These are phyloP conservation scores for Chlorella sp. DNA, from an alignment of 139 green algal species.

Conservation along the genomic window DNA sequence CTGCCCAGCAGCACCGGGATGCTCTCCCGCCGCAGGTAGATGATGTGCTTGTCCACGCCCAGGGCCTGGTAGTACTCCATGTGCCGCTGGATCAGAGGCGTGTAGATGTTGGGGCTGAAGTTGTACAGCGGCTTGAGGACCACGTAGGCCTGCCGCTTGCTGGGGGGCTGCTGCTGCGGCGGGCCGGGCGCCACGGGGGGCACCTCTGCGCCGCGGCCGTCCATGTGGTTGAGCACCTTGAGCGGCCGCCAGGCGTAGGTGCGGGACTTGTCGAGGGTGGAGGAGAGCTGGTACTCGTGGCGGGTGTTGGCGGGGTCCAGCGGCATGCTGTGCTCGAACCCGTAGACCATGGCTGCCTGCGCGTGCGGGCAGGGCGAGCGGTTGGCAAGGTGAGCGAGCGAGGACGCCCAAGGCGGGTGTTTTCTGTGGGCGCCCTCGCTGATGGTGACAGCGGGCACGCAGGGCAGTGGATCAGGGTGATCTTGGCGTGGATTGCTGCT, in stretches of 20 bases:
- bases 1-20: neutral
- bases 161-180: neutral
- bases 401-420: too few relatives aligned
- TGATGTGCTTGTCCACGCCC: constrained; percentile 21
- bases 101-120: neutral
- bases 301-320: neutral
- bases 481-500: too few relatives aligned
- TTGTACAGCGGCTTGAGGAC: constrained; percentile 9
- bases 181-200: neutral
- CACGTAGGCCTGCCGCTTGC: neutral
- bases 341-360: constrained; percentile 20
- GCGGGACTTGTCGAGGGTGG: neutral
- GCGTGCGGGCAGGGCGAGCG: too few relatives aligned
- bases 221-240: constrained; percentile 7
- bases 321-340: constrained; percentile 9
- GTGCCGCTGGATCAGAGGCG: constrained; percentile 9
- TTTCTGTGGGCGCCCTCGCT: too few relatives aligned
- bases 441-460: too few relatives aligned
- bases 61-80: constrained; percentile 18
- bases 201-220: constrained; percentile 12
- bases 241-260: neutral
- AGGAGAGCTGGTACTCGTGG: constrained; percentile 1
- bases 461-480: too few relatives aligned
- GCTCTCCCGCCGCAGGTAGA: constrained; percentile 11
- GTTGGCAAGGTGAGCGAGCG: too few relatives aligned